phyloP scores from a whole-genome alignment of 208 protist genomes.

The Acanthamoeba culbertsoni region DNA sequence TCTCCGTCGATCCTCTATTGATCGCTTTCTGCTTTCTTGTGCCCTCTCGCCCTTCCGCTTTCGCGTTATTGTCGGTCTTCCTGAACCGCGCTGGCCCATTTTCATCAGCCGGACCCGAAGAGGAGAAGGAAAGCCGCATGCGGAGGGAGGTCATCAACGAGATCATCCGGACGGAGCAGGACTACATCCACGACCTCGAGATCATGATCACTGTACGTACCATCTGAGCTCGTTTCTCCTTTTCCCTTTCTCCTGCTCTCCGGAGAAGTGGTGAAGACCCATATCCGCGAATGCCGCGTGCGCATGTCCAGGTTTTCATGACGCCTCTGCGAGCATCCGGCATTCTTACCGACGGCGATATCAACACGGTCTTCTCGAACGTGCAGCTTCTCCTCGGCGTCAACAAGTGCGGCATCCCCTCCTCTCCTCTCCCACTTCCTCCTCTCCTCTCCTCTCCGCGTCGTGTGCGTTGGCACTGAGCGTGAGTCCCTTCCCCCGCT shows the following conservation, averaged over 20 bases:
- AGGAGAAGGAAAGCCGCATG: neutral
- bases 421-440: too few species aligned
- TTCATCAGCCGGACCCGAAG: neutral
- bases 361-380: conserved; percentile 44
- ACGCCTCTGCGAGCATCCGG: neutral
- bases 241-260: neutral
- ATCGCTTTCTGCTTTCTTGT: too few species aligned
- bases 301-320: neutral
- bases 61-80: neutral
- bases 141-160: conserved; percentile 43
- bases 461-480: too few species aligned
- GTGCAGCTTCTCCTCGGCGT: conserved; percentile 21
- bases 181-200: conserved; percentile 25
- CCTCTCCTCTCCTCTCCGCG: too few species aligned
- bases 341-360: neutral
- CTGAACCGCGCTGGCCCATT: neutral
- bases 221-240: neutral
- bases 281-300: neutral
- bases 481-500: too few species aligned
- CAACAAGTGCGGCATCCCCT: neutral
- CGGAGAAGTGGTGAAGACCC: neutral
- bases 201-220: neutral
- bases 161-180: conserved; percentile 12
- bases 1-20: too few species aligned
- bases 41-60: neutral